Conservation (phyloP, 371 early-diverging fungal genomes). For the Mortierella sp. region DNA sequence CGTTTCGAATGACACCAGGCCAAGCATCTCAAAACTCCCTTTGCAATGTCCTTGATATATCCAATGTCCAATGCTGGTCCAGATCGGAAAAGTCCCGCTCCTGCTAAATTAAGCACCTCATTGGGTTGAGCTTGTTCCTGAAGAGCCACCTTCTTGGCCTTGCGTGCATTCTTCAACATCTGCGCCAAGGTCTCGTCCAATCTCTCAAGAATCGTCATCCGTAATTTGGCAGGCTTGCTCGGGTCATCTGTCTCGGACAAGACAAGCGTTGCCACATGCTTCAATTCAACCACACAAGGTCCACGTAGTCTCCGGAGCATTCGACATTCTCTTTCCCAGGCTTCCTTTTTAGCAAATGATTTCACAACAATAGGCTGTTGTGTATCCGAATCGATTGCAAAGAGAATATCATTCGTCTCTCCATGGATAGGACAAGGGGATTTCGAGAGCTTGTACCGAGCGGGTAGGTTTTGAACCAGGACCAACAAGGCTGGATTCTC, state of each 20-base stretch:
- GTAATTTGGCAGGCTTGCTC: slow-evolving; percentile 37
- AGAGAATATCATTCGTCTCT: slow-evolving; percentile 33
- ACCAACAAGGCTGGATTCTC: slow-evolving; percentile 32
- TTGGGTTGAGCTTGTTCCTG: slow-evolving; percentile 24
- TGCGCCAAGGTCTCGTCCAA: slow-evolving; percentile 46
- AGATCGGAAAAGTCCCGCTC: slow-evolving; percentile 27
- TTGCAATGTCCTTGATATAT: slow-evolving; percentile 42
- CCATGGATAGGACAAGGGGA: slow-evolving; percentile 46
- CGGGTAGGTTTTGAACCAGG: slow-evolving; percentile 39
- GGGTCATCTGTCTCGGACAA: slow-evolving; percentile 47
- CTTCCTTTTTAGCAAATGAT: slow-evolving; percentile 35
- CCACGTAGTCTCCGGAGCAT: slow-evolving; percentile 34
- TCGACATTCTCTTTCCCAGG: slow-evolving; percentile 48
- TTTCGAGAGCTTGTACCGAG: slow-evolving; percentile 38
- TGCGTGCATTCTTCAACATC: slow-evolving; percentile 47
- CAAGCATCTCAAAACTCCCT: slow-evolving; percentile 42
- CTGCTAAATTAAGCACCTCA: slow-evolving; percentile 16
- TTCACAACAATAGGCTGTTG: slow-evolving; percentile 50
- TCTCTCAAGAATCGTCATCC: slow-evolving; percentile 42
- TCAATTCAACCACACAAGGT: slow-evolving; percentile 43
- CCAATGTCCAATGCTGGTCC: slow-evolving; percentile 40
- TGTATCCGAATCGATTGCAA: slow-evolving; percentile 43
- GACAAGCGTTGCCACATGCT: slow-evolving; percentile 44
- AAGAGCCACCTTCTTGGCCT: slow-evolving; percentile 40
- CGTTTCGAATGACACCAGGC: slow-evolving; percentile 48